Evolutionary conservation across 768 basidiomycete species (phyloP).

Genomic region (Tephrocybe sp.): DNA sequence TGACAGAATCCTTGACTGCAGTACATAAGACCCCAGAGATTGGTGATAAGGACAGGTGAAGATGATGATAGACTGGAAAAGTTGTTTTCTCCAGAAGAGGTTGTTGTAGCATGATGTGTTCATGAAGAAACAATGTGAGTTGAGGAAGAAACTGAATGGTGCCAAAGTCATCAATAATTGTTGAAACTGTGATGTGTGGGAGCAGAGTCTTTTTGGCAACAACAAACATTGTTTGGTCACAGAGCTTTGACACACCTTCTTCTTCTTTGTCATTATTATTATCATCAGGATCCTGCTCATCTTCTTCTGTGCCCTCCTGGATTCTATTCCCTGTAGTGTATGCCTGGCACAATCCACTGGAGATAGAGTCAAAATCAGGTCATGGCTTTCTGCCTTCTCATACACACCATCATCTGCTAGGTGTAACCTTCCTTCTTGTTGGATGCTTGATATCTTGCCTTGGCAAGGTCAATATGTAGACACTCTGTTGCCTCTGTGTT

Average conservation of each 20-base stretch:
- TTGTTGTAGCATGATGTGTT: conserved; percentile 1
- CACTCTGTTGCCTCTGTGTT: too few species aligned
- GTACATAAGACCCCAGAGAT: conserved; percentile 16
- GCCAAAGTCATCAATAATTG: conserved; percentile 11
- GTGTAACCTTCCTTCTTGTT: too few species aligned
- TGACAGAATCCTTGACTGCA: too few species aligned
- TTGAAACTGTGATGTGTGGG: conserved; percentile 4
- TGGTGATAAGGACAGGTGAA: conserved; percentile 15
- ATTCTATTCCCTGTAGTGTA: conserved; percentile 4
- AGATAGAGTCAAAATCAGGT: conserved; percentile 19
- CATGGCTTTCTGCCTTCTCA: too few species aligned
- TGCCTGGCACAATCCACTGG: conserved; percentile 22
- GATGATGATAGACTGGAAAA: conserved; percentile 21
- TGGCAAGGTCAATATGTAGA: too few species aligned
- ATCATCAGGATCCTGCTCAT: neutral
- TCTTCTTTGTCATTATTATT: too few species aligned
- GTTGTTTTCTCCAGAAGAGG: too few species aligned
- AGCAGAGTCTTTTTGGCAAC: too few species aligned
- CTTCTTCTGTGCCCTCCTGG: neutral
- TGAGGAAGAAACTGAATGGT: conserved; percentile 13
- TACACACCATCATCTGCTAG: too few species aligned
- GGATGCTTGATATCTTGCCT: too few species aligned
- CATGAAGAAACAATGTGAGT: conserved; percentile 10
- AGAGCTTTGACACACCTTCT: too few species aligned
- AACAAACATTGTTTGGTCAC: too few species aligned